phyloP scores from a whole-genome alignment of 192 early-diverging fungal species.

The Podila epigama region DNA sequence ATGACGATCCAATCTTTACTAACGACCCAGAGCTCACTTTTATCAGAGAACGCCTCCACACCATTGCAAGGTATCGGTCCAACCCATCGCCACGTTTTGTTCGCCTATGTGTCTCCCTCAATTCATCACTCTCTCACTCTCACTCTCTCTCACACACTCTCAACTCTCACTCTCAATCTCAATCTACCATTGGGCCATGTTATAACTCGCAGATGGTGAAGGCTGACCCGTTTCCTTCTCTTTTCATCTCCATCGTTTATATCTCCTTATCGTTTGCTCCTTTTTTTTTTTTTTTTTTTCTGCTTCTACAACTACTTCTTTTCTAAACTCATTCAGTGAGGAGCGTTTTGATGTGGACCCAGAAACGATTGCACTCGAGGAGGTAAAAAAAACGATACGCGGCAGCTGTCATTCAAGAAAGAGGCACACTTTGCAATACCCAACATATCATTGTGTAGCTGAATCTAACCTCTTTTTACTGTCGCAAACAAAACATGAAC shows the following conservation, averaged over 20 bases:
- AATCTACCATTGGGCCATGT: not conserved
- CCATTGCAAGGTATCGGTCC: constrained; percentile 17
- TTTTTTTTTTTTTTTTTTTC: not conserved
- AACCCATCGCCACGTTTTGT: no score
- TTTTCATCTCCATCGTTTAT: not conserved
- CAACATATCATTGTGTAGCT: not conserved
- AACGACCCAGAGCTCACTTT: constrained; percentile 22
- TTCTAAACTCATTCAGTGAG: constrained; percentile 8
- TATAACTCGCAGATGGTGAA: no score
- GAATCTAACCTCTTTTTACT: not conserved
- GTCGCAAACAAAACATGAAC: no score
- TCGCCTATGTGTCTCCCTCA: no score
- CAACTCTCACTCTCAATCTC: no score
- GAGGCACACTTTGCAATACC: not conserved
- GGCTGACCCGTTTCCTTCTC: not conserved
- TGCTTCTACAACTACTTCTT: no score
- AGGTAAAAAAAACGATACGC: constrained; percentile 14
- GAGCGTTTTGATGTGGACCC: constrained; percentile 31
- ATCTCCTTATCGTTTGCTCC: no score
- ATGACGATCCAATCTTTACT: constrained; percentile 1
- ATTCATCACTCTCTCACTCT: no score
- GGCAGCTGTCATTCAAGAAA: not conserved
- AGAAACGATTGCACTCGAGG: constrained; percentile 38
- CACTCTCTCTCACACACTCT: no score
- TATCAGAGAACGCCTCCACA: constrained; percentile 23